phyloP scores from a whole-genome alignment of 768 basidiomycete genomes.

The Mycena rebaudengoi region DNA sequence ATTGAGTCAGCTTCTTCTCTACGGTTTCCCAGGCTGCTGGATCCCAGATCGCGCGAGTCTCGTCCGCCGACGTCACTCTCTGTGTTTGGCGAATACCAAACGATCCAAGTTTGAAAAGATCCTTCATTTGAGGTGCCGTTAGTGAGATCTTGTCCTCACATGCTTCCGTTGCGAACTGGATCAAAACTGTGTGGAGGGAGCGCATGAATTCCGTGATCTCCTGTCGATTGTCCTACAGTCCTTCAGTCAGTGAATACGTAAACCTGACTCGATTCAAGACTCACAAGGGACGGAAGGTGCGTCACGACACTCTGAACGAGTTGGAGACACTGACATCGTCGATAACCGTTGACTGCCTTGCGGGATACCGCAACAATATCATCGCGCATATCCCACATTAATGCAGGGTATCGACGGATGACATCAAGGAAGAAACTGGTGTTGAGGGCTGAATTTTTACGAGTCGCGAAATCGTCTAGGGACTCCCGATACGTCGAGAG shows the following conservation, averaged over 20 bases:
- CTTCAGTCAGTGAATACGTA: conserved; percentile 1
- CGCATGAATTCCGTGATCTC: conserved; percentile 62
- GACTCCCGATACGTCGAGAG: conserved; percentile 69
- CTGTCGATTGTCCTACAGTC: conserved; percentile 38
- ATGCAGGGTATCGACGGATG: conserved; percentile 66
- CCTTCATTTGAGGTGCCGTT: conserved; percentile 76
- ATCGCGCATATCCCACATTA: conserved; percentile 71
- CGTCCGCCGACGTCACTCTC: conserved; percentile 44
- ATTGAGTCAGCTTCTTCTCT: conserved; percentile 52
- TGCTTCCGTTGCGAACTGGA: conserved; percentile 56
- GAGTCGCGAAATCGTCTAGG: conserved; percentile 76
- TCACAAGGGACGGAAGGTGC: conserved; percentile 59
- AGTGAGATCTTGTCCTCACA: conserved; percentile 56
- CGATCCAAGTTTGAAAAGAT: conserved; percentile 77
- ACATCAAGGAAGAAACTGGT: conserved; percentile 82
- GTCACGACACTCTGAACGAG: conserved; percentile 72
- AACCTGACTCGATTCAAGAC: conserved; percentile 30
- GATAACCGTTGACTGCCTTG: conserved; percentile 78
- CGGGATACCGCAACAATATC: conserved; percentile 64
- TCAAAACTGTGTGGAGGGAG: conserved; percentile 56
- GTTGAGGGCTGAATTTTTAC: conserved; percentile 83
- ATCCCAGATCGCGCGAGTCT: conserved; percentile 62
- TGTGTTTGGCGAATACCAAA: conserved; percentile 73
- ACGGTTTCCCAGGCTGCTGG: conserved; percentile 64
- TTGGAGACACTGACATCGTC: conserved; percentile 77